A percentile compares a stretch with the other conserved stretches of the same genome.
These are phyloP conservation scores for Colletotrichum orchidophilum DNA, from an alignment of 2,329 filamentous ascomycete genomes.

Conservation along the genomic window DNA sequence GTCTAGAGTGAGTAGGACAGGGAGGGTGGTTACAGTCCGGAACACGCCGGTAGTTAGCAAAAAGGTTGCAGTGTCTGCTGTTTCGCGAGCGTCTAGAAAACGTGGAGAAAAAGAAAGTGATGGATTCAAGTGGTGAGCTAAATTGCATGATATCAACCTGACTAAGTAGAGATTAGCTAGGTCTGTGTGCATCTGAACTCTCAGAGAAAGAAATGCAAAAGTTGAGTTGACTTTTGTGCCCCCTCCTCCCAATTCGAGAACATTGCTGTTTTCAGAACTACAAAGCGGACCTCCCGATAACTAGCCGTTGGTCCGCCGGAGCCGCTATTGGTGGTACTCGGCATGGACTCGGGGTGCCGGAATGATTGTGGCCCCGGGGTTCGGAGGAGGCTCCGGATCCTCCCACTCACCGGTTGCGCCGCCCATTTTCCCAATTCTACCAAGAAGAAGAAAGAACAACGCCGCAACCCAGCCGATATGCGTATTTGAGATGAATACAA, in stretches of 20 bases:
- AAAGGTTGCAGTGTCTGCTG: not conserved
- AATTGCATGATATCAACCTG: not conserved
- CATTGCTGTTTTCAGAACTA: not conserved
- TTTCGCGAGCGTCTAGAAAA: constrained; percentile 9
- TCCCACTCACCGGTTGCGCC: not conserved
- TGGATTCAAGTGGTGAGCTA: not conserved
- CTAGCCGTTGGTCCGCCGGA: not conserved
- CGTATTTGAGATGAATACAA: not conserved
- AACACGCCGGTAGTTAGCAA: not conserved
- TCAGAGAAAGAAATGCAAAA: not conserved
- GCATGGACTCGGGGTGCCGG: not conserved
- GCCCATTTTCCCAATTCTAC: not conserved
- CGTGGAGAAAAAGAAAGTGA: not conserved
- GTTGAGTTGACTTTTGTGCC: not conserved
- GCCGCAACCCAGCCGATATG: not conserved
- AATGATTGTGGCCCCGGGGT: not conserved
- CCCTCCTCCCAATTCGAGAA: constrained; percentile 11
- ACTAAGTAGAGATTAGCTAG: not conserved
- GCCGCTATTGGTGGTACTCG: not conserved
- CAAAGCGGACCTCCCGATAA: not conserved
- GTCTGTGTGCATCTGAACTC: constrained; percentile 20
- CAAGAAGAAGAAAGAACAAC: not conserved
- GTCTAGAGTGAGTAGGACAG: not conserved
- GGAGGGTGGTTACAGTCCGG: not conserved
- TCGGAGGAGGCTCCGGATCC: not conserved